phyloP scores from a whole-genome alignment of 441 rosid species.

The Rhodomyrtus psidioides region DNA sequence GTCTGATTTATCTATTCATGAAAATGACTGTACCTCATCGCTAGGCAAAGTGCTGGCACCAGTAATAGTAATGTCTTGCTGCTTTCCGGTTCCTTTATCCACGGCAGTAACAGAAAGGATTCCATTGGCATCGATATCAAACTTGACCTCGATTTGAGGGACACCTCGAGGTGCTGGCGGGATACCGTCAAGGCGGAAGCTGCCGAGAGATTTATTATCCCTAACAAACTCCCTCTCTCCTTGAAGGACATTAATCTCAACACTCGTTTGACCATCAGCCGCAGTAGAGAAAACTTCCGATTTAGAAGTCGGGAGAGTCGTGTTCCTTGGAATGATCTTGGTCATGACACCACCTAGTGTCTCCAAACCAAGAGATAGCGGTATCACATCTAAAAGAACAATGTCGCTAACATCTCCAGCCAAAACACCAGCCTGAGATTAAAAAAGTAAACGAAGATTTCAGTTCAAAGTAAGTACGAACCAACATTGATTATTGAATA shows the following conservation, averaged over 20 bases:
- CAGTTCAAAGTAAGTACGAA: neutral
- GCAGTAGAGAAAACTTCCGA: slow-evolving; percentile 96
- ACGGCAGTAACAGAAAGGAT: slow-evolving; percentile 77
- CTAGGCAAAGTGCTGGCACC: slow-evolving; percentile 92
- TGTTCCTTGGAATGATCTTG: slow-evolving; percentile 82
- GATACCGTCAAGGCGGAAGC: slow-evolving; percentile 85
- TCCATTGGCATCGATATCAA: slow-evolving; percentile 95
- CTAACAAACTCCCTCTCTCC: slow-evolving; percentile 95
- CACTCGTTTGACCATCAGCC: slow-evolving; percentile 98
- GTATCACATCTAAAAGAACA: slow-evolving; percentile 83
- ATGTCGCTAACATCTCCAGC: slow-evolving; percentile 93
- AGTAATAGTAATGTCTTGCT: slow-evolving; percentile 93
- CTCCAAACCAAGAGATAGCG: slow-evolving; percentile 85
- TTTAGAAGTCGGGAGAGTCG: slow-evolving; percentile 88
- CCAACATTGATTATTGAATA: neutral
- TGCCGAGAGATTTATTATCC: slow-evolving; percentile 90
- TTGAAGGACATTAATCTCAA: slow-evolving; percentile 91
- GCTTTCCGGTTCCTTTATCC: slow-evolving; percentile 92
- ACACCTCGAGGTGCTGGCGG: slow-evolving; percentile 95
- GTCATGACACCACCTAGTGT: slow-evolving; percentile 96
- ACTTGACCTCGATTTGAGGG: slow-evolving; percentile 90
- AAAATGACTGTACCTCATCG: slow-evolving; percentile 44
- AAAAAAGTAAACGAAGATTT: neutral
- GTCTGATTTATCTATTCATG: neutral
- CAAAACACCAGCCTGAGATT: slow-evolving; percentile 77